Conservation (phyloP, 768 basidiomycete genomes). For the Auriscalpium orientale region DNA sequence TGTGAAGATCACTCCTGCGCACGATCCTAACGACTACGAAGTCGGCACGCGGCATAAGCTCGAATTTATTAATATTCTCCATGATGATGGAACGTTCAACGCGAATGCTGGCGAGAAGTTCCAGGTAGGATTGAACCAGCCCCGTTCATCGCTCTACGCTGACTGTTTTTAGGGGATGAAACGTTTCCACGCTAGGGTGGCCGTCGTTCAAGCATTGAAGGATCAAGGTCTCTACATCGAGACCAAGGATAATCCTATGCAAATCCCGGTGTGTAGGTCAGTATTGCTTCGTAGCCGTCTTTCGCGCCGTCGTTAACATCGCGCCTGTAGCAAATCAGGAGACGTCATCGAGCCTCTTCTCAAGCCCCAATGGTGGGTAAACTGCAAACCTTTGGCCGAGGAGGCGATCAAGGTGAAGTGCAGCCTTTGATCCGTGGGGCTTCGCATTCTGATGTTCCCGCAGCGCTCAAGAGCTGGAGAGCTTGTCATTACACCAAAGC, state of each 20-base stretch:
- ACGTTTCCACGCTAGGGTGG: slow-evolving; percentile 86
- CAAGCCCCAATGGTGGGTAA: slow-evolving; percentile 99
- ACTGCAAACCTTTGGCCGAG: slow-evolving; percentile 84
- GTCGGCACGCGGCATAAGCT: slow-evolving; percentile 83
- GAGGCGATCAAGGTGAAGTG: slow-evolving; percentile 71
- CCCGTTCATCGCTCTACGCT: background rate
- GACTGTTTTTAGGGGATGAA: slow-evolving; percentile 74
- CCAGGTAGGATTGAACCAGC: slow-evolving; percentile 35
- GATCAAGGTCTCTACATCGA: slow-evolving; percentile 82
- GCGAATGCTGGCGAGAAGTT: slow-evolving; percentile 77
- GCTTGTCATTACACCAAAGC: slow-evolving; percentile 71
- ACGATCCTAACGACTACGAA: slow-evolving; percentile 96
- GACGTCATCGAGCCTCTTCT: slow-evolving; percentile 92
- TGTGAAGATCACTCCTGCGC: slow-evolving; percentile 97
- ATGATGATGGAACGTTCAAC: slow-evolving; percentile 96
- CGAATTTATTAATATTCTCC: slow-evolving; percentile 89
- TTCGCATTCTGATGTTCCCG: background rate
- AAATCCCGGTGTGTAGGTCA: slow-evolving; percentile 86
- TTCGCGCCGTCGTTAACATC: slow-evolving; percentile 4
- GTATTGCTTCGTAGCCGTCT: slow-evolving; percentile 14
- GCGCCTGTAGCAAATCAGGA: slow-evolving; percentile 71
- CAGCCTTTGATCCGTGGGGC: background rate
- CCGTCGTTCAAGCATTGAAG: slow-evolving; percentile 76
- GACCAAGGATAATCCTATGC: slow-evolving; percentile 95
- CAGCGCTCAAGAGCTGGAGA: slow-evolving; percentile 89